Base-by-base conservation (phyloP, 768 basidiomycete genomes). In the Leccinum truebloodii region DNA sequence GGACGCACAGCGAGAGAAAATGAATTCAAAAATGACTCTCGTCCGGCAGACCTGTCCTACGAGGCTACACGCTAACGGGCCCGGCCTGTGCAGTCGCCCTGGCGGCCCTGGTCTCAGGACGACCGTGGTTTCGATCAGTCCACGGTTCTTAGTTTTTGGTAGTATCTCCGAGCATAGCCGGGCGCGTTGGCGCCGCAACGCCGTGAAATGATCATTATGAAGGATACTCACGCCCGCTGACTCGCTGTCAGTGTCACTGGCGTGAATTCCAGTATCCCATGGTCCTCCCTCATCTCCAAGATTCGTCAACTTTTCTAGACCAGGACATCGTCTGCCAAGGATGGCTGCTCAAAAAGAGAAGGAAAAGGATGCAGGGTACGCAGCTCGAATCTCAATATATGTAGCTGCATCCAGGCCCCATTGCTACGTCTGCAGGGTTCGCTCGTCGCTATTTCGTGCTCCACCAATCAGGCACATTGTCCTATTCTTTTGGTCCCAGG, bases 311-410 rank as follows among this genome's bases (percentile, higher is more conserved):
- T 56, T 44, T 26, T 44, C 52, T 59, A 30, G 57, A 54, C 26
- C 61, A 71, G 26, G 67, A 65, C 32, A 69, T 85, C 54, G 63
- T 89, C 4, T 80, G 76, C 54, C 81, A 90, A 66, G 92, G 92
- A 76, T 94, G 90, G 90, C 76, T 93, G 6, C 79, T 94, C 62
- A 94, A 94, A 78, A 94, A 94, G 76, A 80, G 92, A 65, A 79
- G 92, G 64, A 92, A 91, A 81, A 91, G 85, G 77, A 87, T 93
- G 88, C 92, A 94, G 79, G 92, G 92, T 87, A 65, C 54, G 74
- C 58, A 57, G 41, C 44, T 51, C 37, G 8, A 34, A 35, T 57
- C 32, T 54, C 10, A 22, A 20, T 5, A 39, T 44, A n/a, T 44
- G 3, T 10, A 12, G 4, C 59, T 57, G 22, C 24, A 54, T 26